These are phyloP conservation scores for Fusarium musae DNA, from an alignment of 2,329 filamentous ascomycete species.

Conservation along the genomic window DNA sequence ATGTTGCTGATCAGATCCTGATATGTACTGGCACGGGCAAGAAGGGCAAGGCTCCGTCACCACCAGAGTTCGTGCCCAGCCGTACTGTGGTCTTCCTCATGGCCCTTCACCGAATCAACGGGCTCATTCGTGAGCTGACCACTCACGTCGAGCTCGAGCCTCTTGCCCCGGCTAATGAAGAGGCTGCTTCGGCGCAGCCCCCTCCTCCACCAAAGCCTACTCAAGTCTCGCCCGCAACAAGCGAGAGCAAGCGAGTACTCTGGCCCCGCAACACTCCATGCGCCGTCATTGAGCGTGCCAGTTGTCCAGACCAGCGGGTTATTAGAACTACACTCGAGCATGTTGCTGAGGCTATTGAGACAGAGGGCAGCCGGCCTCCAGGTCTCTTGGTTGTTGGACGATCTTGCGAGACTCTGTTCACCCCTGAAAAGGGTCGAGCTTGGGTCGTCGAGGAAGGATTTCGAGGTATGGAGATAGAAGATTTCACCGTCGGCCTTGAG, in stretches of 20 bases:
- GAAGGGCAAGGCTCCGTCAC: constrained; percentile 84
- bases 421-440: constrained; percentile 65
- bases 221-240: background rate
- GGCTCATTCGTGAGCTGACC: constrained; percentile 78
- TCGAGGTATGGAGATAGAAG: constrained; percentile 70
- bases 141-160: constrained; percentile 50
- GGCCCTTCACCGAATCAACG: constrained; percentile 86
- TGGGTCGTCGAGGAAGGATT: constrained; percentile 94
- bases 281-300: constrained; percentile 92
- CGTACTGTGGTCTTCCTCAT: constrained; percentile 95
- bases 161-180: constrained; percentile 38
- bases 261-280: constrained; percentile 88
- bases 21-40: constrained; percentile 97
- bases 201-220: constrained; percentile 23
- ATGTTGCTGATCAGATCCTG: constrained; percentile 90
- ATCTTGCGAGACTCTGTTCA: constrained; percentile 82
- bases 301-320: constrained; percentile 92
- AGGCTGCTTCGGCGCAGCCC: constrained; percentile 21
- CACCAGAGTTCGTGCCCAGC: constrained; percentile 79
- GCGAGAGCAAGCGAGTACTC: constrained; percentile 49
- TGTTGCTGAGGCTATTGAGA: constrained; percentile 85
- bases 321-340: constrained; percentile 86
- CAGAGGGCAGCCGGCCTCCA: constrained; percentile 88
- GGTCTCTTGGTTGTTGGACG: constrained; percentile 87
- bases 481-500: constrained; percentile 38